These are phyloP conservation scores for Amauroascus niger DNA, from an alignment of 2,329 filamentous ascomycete species.

Conservation along the genomic window DNA sequence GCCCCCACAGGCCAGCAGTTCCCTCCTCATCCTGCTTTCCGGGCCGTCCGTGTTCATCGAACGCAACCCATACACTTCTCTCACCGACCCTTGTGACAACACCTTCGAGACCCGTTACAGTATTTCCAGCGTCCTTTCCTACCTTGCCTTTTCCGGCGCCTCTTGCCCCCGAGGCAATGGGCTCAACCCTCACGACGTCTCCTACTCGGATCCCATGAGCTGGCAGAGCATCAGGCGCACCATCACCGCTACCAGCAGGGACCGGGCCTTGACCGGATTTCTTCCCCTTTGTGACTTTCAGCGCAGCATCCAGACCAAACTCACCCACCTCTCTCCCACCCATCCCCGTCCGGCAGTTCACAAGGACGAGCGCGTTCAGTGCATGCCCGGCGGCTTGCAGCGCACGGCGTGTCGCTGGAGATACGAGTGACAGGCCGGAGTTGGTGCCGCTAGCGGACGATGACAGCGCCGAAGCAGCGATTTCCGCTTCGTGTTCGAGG, in stretches of 20 bases:
- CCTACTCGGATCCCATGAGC: slow-evolving; percentile 41
- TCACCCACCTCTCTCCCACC: slow-evolving; percentile 87
- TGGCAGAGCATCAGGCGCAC: slow-evolving; percentile 25
- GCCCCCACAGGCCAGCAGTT: slow-evolving; percentile 43
- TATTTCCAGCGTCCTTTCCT: slow-evolving; percentile 26
- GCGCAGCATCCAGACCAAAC: slow-evolving; percentile 61
- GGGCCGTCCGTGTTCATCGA: slow-evolving; percentile 32
- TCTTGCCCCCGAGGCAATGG: slow-evolving; percentile 23
- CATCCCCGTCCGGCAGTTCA: slow-evolving; percentile 72
- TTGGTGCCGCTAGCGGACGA: slow-evolving; percentile 25
- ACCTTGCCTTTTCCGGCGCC: slow-evolving; percentile 25
- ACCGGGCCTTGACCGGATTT: slow-evolving; percentile 17
- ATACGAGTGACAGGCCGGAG: slow-evolving; percentile 29
- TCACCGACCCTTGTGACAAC: slow-evolving; percentile 40
- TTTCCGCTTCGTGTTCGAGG: slow-evolving; percentile 38
- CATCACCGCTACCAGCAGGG: slow-evolving; percentile 27
- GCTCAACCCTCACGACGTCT: slow-evolving; percentile 40
- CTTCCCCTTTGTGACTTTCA: slow-evolving; percentile 24
- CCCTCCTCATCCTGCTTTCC: slow-evolving; percentile 36
- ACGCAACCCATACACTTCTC: slow-evolving; percentile 37
- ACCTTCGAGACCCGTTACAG: slow-evolving; percentile 33
- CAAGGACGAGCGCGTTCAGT: slow-evolving; percentile 49
- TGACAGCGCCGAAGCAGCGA: slow-evolving; percentile 36
- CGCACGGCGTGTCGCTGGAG: slow-evolving; percentile 35
- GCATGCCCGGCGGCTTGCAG: slow-evolving; percentile 36